Evolutionary conservation across 306 rosid genomes (phyloP), one percentile per base, ranked within the genome.

Genomic region (Lotus japonicus): DNA sequence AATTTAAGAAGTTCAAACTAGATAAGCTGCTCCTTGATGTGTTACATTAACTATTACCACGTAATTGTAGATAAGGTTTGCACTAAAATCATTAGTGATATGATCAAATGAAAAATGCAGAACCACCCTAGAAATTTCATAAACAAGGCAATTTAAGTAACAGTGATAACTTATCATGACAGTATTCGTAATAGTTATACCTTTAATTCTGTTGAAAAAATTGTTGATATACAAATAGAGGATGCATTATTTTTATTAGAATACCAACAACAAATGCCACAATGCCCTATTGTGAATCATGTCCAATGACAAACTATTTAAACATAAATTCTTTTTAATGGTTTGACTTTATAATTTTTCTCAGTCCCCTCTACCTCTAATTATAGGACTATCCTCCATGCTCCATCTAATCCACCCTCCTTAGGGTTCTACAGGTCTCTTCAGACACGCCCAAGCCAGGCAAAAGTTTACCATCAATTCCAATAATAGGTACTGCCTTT

Each of bases 1-100:
- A 58, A 66, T 68, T 75, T 23, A 71, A 59, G 70, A 67, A 69
- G 74, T 46, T 55, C 42, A 44, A 16, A 41, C 56, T 54, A 55
- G 35, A 66, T 66, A 61, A 71, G 66, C 63, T 17, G 53, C 16
- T 35, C 56, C 64, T 56, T 31, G 51, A 72, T 49, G 73, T 16
- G 14, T 77, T 41, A 51, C 57, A 16, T 38, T 18, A 50, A 53
- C 9, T 45, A 73, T 43, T 41, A 70, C 58, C 51, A 23, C 12
- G 50, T 69, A 51, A 44, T 36, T 18, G 42, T 51, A 58, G 28
- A 43, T 1, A 36, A 35, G 0, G 7, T 21, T 65, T 21, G 58
- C 42, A 61, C 72, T 13, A 46, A 63, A 26, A 38, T 58, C 46
- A 65, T 65, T 31, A 43, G n/a, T 16, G 11, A 53, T 59, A 76